Base-by-base conservation (phyloP, 495 filamentous ascomycete species). In the Clohesyomyces aquaticus region DNA sequence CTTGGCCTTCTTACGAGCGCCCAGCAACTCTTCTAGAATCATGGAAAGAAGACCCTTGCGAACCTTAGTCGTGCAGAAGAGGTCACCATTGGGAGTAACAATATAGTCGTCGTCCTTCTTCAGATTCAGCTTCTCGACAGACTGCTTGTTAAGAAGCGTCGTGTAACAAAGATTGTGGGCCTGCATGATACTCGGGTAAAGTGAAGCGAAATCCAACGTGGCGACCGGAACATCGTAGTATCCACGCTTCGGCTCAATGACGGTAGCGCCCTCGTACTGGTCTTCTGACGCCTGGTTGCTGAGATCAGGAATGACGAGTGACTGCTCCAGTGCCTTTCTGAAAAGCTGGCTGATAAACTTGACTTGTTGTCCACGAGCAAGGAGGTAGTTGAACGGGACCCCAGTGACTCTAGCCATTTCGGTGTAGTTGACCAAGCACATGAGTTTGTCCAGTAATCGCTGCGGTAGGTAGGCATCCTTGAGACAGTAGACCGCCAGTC, bases 381-480 rank as follows among this genome's bases (percentile, higher is more conserved):
- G 83, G 19, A 99, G 83, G 71, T 88, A 97, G 70, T 95, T 96
- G 81, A 98, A 99, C 0, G 94, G 95, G 0, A 99, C 93, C 63
- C 94, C 94, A 18, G 94, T 99, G 72, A 99, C 94, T 83, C 94
- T 94, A 42, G 94, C 94, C 94, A 99, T 99, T 75, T 99, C 94
- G 0, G 94, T 98, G 70, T 97, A 97, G 74, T 99, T 99, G 72
- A 96, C 88, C 26, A 99, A 81, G 75, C 94, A 97, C 75, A 95
- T 97, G 28, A 99, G 80, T 70, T 99, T 99, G 74, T 99, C 94
- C 85, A 99, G 91, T 57, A 99, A 77, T 42, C 94, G 78, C 71
- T 98, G 95, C 4, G 94, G 94, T 12, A 99, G 78, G 68, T 96
- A 98, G 9, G 94, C 94, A 80, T 99, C 94, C 76, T 99, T 99